Conservation (phyloP, 208 protist species). For the Perkinsela sp. region DNA sequence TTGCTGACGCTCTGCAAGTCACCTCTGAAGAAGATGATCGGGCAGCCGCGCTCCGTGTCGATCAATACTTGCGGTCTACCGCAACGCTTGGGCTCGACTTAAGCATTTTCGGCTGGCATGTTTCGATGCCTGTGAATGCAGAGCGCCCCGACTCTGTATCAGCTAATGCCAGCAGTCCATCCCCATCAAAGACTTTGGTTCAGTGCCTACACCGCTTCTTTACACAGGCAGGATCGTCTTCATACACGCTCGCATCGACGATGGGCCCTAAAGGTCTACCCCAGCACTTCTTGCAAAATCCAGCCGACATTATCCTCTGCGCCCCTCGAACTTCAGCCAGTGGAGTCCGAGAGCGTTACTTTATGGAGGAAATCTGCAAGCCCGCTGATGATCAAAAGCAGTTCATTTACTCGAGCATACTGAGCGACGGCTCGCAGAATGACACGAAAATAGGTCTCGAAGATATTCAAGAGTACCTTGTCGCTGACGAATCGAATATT, state of each 20-base stretch:
- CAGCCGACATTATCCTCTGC: neutral
- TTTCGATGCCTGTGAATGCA: neutral
- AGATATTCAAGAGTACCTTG: neutral
- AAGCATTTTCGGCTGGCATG: neutral
- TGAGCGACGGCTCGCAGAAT: neutral
- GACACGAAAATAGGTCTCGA: no score
- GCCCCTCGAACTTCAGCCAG: neutral
- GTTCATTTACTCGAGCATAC: neutral
- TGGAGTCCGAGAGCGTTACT: neutral
- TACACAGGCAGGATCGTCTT: neutral
- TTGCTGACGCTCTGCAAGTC: neutral
- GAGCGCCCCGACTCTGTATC: neutral
- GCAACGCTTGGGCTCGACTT: neutral
- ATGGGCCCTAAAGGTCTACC: neutral
- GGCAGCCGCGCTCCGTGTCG: neutral
- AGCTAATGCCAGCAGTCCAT: neutral
- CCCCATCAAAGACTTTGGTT: neutral
- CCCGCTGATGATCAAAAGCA: neutral
- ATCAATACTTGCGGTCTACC: neutral
- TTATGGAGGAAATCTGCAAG: neutral
- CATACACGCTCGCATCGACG: neutral
- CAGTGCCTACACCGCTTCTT: neutral
- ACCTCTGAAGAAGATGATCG: neutral
- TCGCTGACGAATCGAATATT: neutral
- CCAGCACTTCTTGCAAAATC: neutral